Evolutionary conservation across 1,284 basidiomycete species (phyloP).

Genomic region (Caloboletus firmus): DNA sequence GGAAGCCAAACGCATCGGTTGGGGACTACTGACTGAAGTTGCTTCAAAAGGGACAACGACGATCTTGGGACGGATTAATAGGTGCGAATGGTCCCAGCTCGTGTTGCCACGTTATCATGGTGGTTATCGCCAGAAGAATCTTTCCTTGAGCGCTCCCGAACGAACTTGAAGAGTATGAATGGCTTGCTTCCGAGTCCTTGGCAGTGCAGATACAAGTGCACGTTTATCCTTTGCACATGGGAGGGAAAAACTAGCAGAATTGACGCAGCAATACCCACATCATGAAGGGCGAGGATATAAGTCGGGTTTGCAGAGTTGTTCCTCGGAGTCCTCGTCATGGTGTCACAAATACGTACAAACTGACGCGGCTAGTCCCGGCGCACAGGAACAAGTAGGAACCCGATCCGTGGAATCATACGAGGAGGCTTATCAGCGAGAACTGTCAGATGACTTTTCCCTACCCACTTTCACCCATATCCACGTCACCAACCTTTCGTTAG

Average conservation of each 20-base stretch:
- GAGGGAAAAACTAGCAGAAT: too few relatives aligned
- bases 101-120: not conserved
- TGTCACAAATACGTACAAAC: not conserved
- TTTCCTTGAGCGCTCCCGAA: not conserved
- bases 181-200: not conserved
- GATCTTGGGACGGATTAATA: slow-evolving; percentile 1
- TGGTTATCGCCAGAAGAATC: slow-evolving; percentile 16
- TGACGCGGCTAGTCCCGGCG: too few relatives aligned
- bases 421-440: too few relatives aligned
- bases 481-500: too few relatives aligned
- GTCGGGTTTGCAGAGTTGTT: not conserved
- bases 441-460: too few relatives aligned
- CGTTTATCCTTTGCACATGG: not conserved
- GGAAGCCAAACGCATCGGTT: not conserved
- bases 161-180: not conserved
- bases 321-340: not conserved
- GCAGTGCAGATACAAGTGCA: not conserved
- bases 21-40: not conserved
- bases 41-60: not conserved
- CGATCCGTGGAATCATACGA: too few relatives aligned
- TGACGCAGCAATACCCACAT: too few relatives aligned
- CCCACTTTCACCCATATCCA: too few relatives aligned
- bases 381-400: too few relatives aligned
- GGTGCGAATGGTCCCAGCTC: not conserved
- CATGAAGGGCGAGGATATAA: not conserved